Base-by-base conservation (phyloP, 2,329 filamentous ascomycete genomes). In the Aspergillus vadensis region DNA sequence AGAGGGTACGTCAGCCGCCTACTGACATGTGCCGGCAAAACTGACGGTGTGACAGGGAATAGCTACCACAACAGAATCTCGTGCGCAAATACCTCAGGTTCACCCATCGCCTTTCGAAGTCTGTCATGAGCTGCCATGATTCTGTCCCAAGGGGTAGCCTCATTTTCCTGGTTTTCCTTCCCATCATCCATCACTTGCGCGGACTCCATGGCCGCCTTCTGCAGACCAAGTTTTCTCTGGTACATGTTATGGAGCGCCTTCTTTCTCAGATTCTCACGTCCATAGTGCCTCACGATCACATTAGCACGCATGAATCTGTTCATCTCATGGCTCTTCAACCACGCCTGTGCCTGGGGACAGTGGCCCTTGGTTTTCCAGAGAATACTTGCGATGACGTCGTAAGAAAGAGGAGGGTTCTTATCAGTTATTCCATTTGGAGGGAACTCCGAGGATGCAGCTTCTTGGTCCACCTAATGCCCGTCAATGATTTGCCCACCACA, bases 271-370 rank as follows among this genome's bases (percentile, higher is more conserved):
- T 48, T 51, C 7, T 61, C 59, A 6, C 59, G 52, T 10, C 62
- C 58, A 17, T 53, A 54, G 9, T 60, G 52, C 23, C 36, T 59
- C 15, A 48, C 21, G 15, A 55, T 58, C 48, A 53, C 48, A 12
- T 53, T 38, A 43, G 59, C 58, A 21, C 53, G 44, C 2, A 27
- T 32, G 14, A 38, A 30, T 32, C 65, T 64, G 36, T 27, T 60
- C 44, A 57, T 25, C 43, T 60, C 60, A 19, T 69, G 63, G 3
- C 64, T 64, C 17, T 55, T 61, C 15, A 70, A 43, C 67, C 65
- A 70, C 6, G 61, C 58, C 51, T 67, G 62, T 1, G 69, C 62
- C 23, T 63, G 63, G 30, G 43, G 55, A 43, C 65, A 69, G 12
- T 64, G 30, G 0, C 65, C 65, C 41, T 67, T 65, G 39, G 60